Conservation (phyloP, 441 rosid genomes). For the Aquilaria agallochum region DNA sequence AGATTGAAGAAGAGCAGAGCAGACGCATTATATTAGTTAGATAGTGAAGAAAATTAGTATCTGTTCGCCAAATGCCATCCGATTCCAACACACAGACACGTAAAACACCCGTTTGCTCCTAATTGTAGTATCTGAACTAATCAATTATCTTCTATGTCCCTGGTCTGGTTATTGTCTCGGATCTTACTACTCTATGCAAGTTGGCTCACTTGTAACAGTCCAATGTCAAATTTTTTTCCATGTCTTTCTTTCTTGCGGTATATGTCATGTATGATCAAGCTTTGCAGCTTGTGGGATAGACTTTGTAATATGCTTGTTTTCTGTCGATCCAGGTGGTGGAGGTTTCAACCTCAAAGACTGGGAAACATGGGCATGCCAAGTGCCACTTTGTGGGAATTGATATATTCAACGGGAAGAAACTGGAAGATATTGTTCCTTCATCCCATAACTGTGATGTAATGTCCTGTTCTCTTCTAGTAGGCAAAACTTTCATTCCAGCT, state of each 20-base stretch:
- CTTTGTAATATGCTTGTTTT: background rate
- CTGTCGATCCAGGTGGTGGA: conserved; percentile 21
- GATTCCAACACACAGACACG: too few species aligned
- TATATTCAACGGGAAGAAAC: conserved; percentile 27
- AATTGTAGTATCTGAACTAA: too few species aligned
- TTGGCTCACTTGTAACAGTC: too few species aligned
- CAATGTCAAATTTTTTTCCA: too few species aligned
- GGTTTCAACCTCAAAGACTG: conserved; percentile 25
- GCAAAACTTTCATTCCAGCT: too few species aligned
- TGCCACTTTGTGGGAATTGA: conserved; percentile 30
- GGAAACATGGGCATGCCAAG: conserved; percentile 30
- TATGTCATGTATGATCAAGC: background rate
- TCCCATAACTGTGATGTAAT: conserved; percentile 26
- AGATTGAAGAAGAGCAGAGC: background rate
- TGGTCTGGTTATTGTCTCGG: too few species aligned
- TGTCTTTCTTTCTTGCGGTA: background rate
- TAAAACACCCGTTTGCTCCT: too few species aligned
- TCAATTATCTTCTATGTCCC: too few species aligned
- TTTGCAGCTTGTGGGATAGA: background rate
- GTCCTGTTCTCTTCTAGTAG: too few species aligned
- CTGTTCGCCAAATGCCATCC: too few species aligned
- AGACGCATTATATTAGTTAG: background rate
- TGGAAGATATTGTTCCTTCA: conserved; percentile 29
- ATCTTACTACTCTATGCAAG: too few species aligned
- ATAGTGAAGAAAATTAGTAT: background rate